Evolutionary conservation across 1,139 yeast species (phyloP), one percentile per base, ranked within the genome.

Genomic region (Zygosaccharomyces sapae): DNA sequence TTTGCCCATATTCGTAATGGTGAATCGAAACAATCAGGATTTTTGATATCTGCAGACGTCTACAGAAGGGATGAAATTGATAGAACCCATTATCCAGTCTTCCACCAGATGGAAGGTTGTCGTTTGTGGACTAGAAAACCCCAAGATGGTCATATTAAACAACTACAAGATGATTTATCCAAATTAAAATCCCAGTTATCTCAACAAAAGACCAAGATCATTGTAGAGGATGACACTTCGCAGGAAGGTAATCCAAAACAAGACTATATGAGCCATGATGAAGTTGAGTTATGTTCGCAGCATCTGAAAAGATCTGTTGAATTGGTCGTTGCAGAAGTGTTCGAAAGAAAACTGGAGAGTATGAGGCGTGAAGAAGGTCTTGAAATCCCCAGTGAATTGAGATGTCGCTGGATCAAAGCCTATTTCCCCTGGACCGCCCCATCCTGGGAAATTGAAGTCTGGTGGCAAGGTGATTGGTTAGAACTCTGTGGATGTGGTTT

Each of bases 371-470:
- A 46, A 12, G 38, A 36, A 3, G n/a, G 45, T n/a, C n/a, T 25
- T 9, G 48, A 46, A 8, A 50, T 53, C 9, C 59, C 58, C 4
- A 86, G 83, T 57, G 96, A 96, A 4, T 74, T 92, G 55, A 83
- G 79, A 62, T 87, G 90, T 12, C 77, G 97, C 55, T 92, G 99
- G 99, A 86, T 89, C 29, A 95, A 87, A 63, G 96, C 95, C 0
- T 88, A 83, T 61, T 92, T 92, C 71, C 99, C 99, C 3, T 92
- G 97, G 97, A 92, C 99, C 1, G 81, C 95, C 1, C 99, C 99
- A 5, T 87, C 96, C 30, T 92, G 96, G 92, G 97, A 92, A 62
- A 88, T 94, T 56, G 99, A 92, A 68, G 96, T 92, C 4, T 90
- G 95, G 94, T 94, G 97, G 97, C 87, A 90, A 65, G 96, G 95